Evolutionary conservation across 805 yeast genomes (phyloP).

Genomic region (Blastobotrys chiropterorum): DNA sequence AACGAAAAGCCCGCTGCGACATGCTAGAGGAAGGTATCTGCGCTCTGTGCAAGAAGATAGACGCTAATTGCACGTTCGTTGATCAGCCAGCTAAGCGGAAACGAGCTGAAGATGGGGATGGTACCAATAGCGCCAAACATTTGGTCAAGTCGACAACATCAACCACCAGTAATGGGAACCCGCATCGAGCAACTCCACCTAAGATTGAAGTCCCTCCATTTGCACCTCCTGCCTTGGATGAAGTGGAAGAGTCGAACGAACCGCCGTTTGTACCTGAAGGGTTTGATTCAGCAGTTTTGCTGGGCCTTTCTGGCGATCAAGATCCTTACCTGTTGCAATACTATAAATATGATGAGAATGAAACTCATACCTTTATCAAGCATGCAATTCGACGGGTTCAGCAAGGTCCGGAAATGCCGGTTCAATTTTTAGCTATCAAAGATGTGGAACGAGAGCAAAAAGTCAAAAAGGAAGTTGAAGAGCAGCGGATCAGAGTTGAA

Average conservation of each 20-base stretch:
- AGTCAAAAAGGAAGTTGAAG: conserved; percentile 8
- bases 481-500: conserved; percentile 15
- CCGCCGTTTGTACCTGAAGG: conserved; percentile 23
- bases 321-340: conserved; percentile 28
- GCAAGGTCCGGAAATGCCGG: conserved; percentile 21
- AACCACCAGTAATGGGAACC: not conserved
- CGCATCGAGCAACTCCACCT: not conserved
- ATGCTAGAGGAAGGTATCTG: conserved; percentile 13
- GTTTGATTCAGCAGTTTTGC: conserved; percentile 22
- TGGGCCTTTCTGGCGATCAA: conserved; percentile 30
- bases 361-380: conserved; percentile 24
- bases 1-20: conserved; percentile 18
- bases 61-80: conserved; percentile 17
- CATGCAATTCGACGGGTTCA: conserved; percentile 23
- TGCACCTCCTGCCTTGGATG: conserved; percentile 12
- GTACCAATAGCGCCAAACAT: not conserved
- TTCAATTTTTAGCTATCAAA: conserved; percentile 21
- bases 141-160: not conserved
- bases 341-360: conserved; percentile 21
- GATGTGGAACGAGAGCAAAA: conserved; percentile 14
- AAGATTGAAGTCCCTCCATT: conserved; percentile 13
- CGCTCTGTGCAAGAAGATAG: conserved; percentile 16
- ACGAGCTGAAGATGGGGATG: not conserved
- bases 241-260: conserved; percentile 7
- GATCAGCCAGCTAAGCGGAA: conserved; percentile 15